Conservation (phyloP, 495 filamentous ascomycete species). For the Penicillium lividum region DNA sequence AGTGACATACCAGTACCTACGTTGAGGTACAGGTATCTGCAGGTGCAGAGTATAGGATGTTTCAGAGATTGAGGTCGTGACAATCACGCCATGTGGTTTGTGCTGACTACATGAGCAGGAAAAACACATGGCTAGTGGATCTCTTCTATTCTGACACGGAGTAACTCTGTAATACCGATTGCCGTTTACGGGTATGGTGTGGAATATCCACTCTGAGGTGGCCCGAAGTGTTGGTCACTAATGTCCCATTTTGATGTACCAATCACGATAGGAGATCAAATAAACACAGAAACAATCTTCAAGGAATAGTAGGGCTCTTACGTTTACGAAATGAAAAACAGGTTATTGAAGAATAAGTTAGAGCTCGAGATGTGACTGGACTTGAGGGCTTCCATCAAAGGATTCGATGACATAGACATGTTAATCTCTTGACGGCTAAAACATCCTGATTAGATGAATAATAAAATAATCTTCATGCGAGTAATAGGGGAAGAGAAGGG, state of each 20-base stretch:
- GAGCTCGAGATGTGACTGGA: neutral
- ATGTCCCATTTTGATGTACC: neutral
- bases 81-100: constrained; percentile 9
- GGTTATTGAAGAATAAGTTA: neutral
- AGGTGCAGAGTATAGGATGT: constrained; percentile 3
- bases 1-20: neutral
- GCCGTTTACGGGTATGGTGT: neutral
- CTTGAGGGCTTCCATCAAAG: neutral
- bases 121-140: neutral
- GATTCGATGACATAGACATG: neutral
- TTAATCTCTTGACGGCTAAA: neutral
- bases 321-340: neutral
- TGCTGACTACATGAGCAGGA: neutral
- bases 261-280: neutral
- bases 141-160: neutral
- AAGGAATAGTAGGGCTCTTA: neutral
- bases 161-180: neutral
- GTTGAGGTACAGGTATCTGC: neutral
- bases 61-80: constrained; percentile 2
- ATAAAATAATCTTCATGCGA: neutral
- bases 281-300: neutral
- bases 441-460: neutral
- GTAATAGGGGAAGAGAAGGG: neutral
- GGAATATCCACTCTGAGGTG: neutral
- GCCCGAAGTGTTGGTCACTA: neutral